Evolutionary conservation across 768 basidiomycete genomes (phyloP).

Genomic region (Kwoniella bestiolae): DNA sequence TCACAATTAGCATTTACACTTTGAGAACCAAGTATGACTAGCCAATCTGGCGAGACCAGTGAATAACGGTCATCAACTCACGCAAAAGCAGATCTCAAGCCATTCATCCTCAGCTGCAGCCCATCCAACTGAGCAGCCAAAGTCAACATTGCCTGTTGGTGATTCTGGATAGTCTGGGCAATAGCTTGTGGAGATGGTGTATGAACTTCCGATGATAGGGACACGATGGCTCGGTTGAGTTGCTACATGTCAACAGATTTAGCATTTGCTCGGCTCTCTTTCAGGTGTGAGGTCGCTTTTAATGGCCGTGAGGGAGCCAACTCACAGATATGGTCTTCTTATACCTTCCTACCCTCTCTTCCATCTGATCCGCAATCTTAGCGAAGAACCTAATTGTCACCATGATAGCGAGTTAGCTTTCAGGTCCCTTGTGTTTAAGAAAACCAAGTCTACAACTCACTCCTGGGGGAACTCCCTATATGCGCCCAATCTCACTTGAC

Average conservation of each 20-base stretch:
- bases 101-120: slow-evolving; percentile 38
- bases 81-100: slow-evolving; percentile 34
- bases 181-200: slow-evolving; percentile 47
- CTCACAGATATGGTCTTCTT: slow-evolving; percentile 43
- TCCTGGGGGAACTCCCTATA: slow-evolving; percentile 47
- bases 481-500: slow-evolving; percentile 32
- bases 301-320: neutral
- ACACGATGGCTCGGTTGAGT: slow-evolving; percentile 40
- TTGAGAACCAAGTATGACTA: no score
- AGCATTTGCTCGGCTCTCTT: neutral
- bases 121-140: slow-evolving; percentile 47
- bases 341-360: slow-evolving; percentile 43
- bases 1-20: neutral
- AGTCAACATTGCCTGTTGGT: slow-evolving; percentile 41
- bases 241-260: slow-evolving; percentile 25
- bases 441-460: slow-evolving; percentile 15
- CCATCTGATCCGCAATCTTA: slow-evolving; percentile 33
- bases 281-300: neutral
- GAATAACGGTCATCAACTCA: no score
- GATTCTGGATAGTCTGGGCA: slow-evolving; percentile 49
- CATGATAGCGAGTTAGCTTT: slow-evolving; percentile 2
- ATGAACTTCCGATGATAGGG: slow-evolving; percentile 31
- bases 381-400: slow-evolving; percentile 42
- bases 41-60: no score
- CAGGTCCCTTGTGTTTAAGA: neutral